Evolutionary conservation across 306 rosid species (phyloP), one percentile per base, ranked within the genome.

Genomic region (Cucurbita argyrosperma): DNA sequence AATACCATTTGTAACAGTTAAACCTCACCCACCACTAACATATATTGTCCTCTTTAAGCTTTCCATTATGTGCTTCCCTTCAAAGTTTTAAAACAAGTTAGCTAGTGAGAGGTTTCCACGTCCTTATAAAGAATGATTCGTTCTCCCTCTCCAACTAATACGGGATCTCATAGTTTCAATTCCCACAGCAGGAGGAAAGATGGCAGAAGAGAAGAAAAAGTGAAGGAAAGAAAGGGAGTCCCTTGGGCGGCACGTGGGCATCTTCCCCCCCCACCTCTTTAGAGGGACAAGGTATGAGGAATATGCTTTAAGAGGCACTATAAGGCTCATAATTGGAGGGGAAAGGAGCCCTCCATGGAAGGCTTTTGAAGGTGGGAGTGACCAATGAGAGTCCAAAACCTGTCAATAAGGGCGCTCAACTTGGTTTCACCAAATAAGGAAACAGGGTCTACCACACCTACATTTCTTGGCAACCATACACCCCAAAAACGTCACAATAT

Each of bases 381-480:
- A 66, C 89, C 89, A 83, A 81, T 86, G 58, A 80, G 74, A 75
- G 72, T 21, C 52, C 57, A 85, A 84, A 78, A n/a, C 76, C 52
- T 79, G 39, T 4, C 45, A 40, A 37, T 62, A 16, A 71, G 49
- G 18, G 74, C 43, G 64, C 67, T 69, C 82, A 76, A 37, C 51
- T 73, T 72, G 57, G 82, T 64, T 79, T 87, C 80, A 14, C 85
- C 83, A 82, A 67, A 75, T 83, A 23, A 70, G 80, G 89, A 72
- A 85, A 77, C 18, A 6, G 77, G 77, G 77, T 55, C 77, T 43
- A 57, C 77, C 77, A 56, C n/a, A 55, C 5, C 12, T 8, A 38
- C 54, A 74, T 74, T 56, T 57, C 63, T 18, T 57, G 18, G 39
- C 1, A 51, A 4, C 49, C 14, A 52, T 71, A 1, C 46, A 8